A percentile compares a stretch with the other conserved stretches of the same genome.
These are phyloP conservation scores for Fusarium sp. DNA, from an alignment of 2,329 filamentous ascomycete species.

Conservation along the genomic window DNA sequence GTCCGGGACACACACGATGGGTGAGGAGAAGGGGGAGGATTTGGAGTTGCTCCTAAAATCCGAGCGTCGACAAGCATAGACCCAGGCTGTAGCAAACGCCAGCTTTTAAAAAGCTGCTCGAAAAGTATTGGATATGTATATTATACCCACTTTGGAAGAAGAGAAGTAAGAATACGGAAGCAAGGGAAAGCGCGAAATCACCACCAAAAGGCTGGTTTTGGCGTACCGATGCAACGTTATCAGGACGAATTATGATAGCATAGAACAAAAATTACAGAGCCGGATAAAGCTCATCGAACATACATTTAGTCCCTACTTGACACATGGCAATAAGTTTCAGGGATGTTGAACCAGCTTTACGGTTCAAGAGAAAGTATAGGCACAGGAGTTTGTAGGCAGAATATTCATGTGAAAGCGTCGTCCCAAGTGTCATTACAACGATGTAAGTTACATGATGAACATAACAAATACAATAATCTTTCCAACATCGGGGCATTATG, in stretches of 20 bases:
- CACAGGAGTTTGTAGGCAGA: background rate
- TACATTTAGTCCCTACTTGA: no score
- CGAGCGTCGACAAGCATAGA: conserved; percentile 1
- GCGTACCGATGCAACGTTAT: background rate
- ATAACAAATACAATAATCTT: conserved; percentile 20
- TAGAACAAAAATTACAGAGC: background rate
- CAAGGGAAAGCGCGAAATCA: background rate
- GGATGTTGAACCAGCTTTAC: background rate
- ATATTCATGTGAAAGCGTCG: conserved; percentile 8
- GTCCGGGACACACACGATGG: background rate
- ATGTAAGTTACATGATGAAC: conserved; percentile 28
- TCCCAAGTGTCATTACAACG: conserved; percentile 39
- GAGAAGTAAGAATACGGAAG: background rate
- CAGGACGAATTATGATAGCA: background rate
- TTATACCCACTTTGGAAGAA: background rate
- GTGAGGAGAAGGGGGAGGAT: background rate
- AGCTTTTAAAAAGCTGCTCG: conserved; percentile 1
- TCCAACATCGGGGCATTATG: conserved; percentile 19
- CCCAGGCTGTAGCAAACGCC: background rate
- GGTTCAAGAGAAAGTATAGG: background rate
- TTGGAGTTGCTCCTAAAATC: conserved; percentile 6
- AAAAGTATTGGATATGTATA: background rate
- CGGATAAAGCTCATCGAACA: background rate
- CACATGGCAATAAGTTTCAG: background rate
- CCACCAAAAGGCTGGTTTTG: background rate